Base-by-base conservation (phyloP, 2,329 filamentous ascomycete species). In the Clarireedia monteithiana region DNA sequence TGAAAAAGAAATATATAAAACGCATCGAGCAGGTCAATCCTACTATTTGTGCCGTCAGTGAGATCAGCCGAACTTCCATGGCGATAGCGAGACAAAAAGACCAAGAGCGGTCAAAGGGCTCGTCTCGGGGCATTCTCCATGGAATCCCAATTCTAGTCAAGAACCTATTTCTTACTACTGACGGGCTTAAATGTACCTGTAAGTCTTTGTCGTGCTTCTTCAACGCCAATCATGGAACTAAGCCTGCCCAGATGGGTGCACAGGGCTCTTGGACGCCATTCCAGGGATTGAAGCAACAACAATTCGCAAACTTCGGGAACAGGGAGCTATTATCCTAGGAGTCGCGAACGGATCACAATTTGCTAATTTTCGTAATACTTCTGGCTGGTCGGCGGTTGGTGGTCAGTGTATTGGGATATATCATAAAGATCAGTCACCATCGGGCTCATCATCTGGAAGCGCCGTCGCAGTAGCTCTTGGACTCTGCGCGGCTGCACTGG, bases 391-490 rank as follows among this genome's bases (percentile, higher is more conserved):
- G 49, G 77, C 83, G 0, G 74, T 80, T 52, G 82, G 81, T 7
- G 84, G 83, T 0, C 83, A 87, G 63, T 77, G 76, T 0, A 73
- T 76, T 36, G 84, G 71, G 9, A 80, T 82, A 0, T 88, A 85
- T 65, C 38, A 42, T 27, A 30, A 49, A n/a, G 17, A 56, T 17
- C 57, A 58, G 30, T n/a, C 36, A 24, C 53, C 53, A n/a, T 20
- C 26, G 17, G 53, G 48, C 24, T 56, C 53, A n/a, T 58, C 57
- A 10, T 48, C 48, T 5, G 56, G 57, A 1, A 58, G 57, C 45
- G 57, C 57, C n/a, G 53, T 59, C 3, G 54, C 50, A 14, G 26
- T 44, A 14, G 26, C 57, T 17, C 24, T 59, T 9, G 54, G 54
- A 44, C 30, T 57, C 23, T 56, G 54, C n/a, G 44, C 46, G 30